Percentiles rank a stretch among this genome's conserved stretches.
phyloP scores from a whole-genome alignment of 1,284 basidiomycete genomes.

The Meira miltonrushii region DNA sequence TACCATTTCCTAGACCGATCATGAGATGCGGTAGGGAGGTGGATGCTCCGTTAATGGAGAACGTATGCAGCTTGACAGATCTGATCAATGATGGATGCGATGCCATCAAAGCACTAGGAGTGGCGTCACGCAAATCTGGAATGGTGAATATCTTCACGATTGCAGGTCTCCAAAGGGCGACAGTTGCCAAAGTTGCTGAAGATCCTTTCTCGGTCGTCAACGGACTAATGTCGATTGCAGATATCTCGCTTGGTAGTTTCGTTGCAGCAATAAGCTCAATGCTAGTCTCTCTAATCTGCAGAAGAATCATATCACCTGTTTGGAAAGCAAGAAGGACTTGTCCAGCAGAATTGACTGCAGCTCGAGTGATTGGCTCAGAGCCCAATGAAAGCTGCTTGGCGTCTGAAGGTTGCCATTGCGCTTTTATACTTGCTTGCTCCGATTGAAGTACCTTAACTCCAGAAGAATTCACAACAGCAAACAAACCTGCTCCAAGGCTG shows the following conservation, averaged over 20 bases:
- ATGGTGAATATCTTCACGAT: conserved; percentile 62
- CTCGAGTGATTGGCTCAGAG: not conserved
- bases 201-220: conserved; percentile 21
- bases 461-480: conserved; percentile 20
- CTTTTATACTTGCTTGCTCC: not conserved
- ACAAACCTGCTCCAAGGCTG: not conserved
- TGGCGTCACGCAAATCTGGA: conserved; percentile 55
- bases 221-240: conserved; percentile 48
- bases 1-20: conserved; percentile 74
- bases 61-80: conserved; percentile 67
- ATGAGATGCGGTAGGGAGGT: conserved; percentile 63
- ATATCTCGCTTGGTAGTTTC: conserved; percentile 40
- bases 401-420: conserved; percentile 4
- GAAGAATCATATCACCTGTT: conserved; percentile 60
- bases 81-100: conserved; percentile 58
- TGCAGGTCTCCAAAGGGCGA: conserved; percentile 73
- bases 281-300: conserved; percentile 58
- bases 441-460: conserved; percentile 11
- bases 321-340: conserved; percentile 65
- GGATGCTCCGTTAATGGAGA: conserved; percentile 54
- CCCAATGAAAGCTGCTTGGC: not conserved
- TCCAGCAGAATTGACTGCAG: not conserved
- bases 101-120: conserved; percentile 1
- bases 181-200: conserved; percentile 55
- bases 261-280: conserved; percentile 10